Evolutionary conservation across 2,329 filamentous ascomycete genomes (phyloP).

Genomic region (Arthroderma uncinatum): DNA sequence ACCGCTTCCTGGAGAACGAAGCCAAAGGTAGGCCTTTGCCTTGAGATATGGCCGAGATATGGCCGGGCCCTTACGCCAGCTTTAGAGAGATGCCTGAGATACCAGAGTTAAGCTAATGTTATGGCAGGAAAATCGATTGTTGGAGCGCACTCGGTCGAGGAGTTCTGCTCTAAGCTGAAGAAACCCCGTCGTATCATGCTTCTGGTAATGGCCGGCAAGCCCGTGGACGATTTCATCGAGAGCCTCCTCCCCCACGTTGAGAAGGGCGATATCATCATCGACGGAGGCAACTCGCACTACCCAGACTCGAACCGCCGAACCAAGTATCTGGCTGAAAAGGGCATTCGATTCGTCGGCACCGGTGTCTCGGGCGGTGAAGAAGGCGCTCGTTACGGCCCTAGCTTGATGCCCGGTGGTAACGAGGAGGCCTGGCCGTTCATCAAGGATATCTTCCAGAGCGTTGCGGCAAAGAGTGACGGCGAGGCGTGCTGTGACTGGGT

Average conservation of each 20-base stretch:
- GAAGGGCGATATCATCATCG: constrained; percentile 94
- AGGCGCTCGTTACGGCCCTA: constrained; percentile 94
- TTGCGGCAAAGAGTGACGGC: constrained; percentile 91
- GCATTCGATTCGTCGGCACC: constrained; percentile 87
- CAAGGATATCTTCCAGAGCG: constrained; percentile 98
- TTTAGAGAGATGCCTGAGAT: too few species aligned
- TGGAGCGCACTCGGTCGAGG: constrained; percentile 83
- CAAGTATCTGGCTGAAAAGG: constrained; percentile 74
- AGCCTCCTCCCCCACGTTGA: constrained; percentile 74
- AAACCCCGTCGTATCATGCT: constrained; percentile 94
- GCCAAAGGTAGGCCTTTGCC: constrained; percentile 57
- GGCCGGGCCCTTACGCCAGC: too few species aligned
- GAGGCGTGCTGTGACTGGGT: constrained; percentile 99
- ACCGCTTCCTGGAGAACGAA: constrained; percentile 82
- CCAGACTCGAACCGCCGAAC: constrained; percentile 97
- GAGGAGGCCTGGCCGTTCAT: constrained; percentile 96
- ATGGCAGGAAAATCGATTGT: constrained; percentile 72
- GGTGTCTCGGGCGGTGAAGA: constrained; percentile 99
- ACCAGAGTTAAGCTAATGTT: too few species aligned
- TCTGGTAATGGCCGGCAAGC: constrained; percentile 94
- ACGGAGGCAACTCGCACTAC: constrained; percentile 98
- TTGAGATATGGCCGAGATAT: too few species aligned
- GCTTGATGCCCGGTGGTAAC: constrained; percentile 97
- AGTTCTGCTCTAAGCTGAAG: constrained; percentile 96
- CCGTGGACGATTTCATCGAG: constrained; percentile 98